Base-by-base conservation (phyloP, 148 eudicot genomes). In the Rhododendron griersonianum region DNA sequence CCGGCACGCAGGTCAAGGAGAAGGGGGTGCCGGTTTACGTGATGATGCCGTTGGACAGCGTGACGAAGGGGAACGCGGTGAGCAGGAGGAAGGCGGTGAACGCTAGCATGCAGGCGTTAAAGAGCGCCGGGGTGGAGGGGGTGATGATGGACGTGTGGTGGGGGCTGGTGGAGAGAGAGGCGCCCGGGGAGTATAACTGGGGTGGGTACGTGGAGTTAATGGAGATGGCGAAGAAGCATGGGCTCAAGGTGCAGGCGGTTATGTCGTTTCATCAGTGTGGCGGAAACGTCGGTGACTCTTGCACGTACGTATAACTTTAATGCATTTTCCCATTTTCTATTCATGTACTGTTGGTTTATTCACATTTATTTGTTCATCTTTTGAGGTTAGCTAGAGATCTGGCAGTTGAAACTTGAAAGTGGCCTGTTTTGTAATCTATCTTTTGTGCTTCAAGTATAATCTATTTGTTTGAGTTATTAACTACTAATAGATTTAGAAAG, bases 61-160 rank as follows among this genome's bases (percentile, higher is more conserved):
- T 96, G 86, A 93, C 91, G 84, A 89, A 80, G 95, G 92, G 89
- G 21, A 91, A 95, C 75, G 79, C 86, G 16, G 90, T 95, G 88
- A 96, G 94, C 33, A 63, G 98, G 86, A 92, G 87, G 90, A 95
- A 93, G 85, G 98, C 98, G 84, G 93, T 96, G 96, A 93, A 91
- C 7, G 96, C 94, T 86, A 96, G 99, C 85, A 45, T 96, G 84
- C 90, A 88, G 88, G 99, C 99, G 78, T 69, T 96, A 90, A 96
- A 94, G 90, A 95, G 93, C 25, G 95, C 99, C 0, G 98, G 99
- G 0, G 99, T 95, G 45, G 96, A 95, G 53, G 99, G 99, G 78
- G 85, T 96, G 25, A 96, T 96, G 99, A 89, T 96, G 94, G 99
- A 96, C 80, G 98, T 94, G 78, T 96, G 99, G 99, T 96, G 99